A percentile compares a stretch with the other conserved stretches of the same genome.
Evolutionary conservation across 2,329 filamentous ascomycete genomes (phyloP).

Genomic region (Stemphylium lycopersici): DNA sequence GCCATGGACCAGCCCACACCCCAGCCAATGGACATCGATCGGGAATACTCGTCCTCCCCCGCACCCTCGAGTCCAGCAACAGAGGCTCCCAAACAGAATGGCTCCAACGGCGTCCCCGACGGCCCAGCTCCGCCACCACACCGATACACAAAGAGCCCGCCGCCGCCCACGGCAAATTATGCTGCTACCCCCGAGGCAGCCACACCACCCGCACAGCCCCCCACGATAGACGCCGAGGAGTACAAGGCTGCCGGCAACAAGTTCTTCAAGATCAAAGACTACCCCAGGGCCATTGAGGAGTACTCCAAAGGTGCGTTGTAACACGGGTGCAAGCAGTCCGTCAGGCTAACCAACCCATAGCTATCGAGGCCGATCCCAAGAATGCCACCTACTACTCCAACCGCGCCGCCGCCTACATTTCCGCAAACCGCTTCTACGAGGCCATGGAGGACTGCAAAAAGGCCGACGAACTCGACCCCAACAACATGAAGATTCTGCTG

Average conservation of each 20-base stretch:
- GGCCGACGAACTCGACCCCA: constrained; percentile 81
- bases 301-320: constrained; percentile 83
- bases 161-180: constrained; percentile 49
- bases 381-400: constrained; percentile 93
- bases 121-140: constrained; percentile 75
- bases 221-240: constrained; percentile 80
- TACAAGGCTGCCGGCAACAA: constrained; percentile 96
- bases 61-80: constrained; percentile 56
- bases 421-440: constrained; percentile 75
- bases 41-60: constrained; percentile 65
- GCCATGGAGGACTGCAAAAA: constrained; percentile 86
- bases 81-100: constrained; percentile 58
- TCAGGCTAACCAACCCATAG: constrained; percentile 57
- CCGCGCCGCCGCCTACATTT: constrained; percentile 92
- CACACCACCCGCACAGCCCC: constrained; percentile 49
- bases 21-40: constrained; percentile 79
- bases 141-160: constrained; percentile 59
- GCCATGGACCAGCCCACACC: constrained; percentile 59
- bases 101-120: constrained; percentile 53
- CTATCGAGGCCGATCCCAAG: constrained; percentile 83
- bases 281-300: constrained; percentile 83
- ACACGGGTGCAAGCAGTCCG: constrained; percentile 14
- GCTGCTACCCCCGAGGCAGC: constrained; percentile 47
- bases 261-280: constrained; percentile 95
- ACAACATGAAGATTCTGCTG: constrained; percentile 86